A percentile compares a stretch with the other conserved stretches of the same genome.
Evolutionary conservation across 2,329 filamentous ascomycete species (phyloP).

Genomic region (Chaetomium globosum): DNA sequence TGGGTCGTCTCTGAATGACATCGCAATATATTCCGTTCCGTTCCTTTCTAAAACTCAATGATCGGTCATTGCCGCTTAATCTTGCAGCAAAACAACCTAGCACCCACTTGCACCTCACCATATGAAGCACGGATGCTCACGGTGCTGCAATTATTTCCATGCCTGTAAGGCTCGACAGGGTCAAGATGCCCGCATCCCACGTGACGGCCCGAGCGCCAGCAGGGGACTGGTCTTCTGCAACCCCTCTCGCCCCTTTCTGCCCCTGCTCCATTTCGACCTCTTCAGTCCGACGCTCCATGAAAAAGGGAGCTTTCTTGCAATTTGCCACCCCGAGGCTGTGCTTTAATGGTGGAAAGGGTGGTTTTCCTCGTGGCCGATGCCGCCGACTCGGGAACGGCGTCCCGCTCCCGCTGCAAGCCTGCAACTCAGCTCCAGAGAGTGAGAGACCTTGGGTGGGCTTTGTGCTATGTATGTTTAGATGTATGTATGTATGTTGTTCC

Average conservation of each 20-base stretch:
- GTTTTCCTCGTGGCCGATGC: slow-evolving; percentile 16
- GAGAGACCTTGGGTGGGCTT: neutral
- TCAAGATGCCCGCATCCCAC: neutral
- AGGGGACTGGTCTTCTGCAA: slow-evolving; percentile 14
- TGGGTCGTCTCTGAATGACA: too few relatives aligned
- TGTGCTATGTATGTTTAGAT: too few relatives aligned
- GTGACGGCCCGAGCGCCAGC: slow-evolving; percentile 15
- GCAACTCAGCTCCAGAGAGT: neutral
- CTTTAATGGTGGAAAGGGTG: slow-evolving; percentile 13
- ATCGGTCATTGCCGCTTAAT: too few relatives aligned
- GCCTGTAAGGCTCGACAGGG: neutral
- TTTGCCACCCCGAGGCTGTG: slow-evolving; percentile 35
- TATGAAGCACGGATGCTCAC: too few relatives aligned
- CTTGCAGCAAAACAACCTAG: too few relatives aligned
- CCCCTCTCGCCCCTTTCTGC: slow-evolving; percentile 16
- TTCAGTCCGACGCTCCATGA: neutral
- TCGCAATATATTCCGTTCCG: too few relatives aligned
- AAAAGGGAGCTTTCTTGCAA: slow-evolving; percentile 23
- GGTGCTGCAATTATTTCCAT: neutral
- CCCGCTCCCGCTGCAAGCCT: neutral
- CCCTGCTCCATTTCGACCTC: neutral
- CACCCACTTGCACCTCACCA: too few relatives aligned
- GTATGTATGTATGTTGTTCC: too few relatives aligned
- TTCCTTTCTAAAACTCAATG: too few relatives aligned
- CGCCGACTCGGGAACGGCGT: slow-evolving; percentile 15